Base-by-base conservation (phyloP, 2,329 filamentous ascomycete species). In the Pseudocercospora cruenta region DNA sequence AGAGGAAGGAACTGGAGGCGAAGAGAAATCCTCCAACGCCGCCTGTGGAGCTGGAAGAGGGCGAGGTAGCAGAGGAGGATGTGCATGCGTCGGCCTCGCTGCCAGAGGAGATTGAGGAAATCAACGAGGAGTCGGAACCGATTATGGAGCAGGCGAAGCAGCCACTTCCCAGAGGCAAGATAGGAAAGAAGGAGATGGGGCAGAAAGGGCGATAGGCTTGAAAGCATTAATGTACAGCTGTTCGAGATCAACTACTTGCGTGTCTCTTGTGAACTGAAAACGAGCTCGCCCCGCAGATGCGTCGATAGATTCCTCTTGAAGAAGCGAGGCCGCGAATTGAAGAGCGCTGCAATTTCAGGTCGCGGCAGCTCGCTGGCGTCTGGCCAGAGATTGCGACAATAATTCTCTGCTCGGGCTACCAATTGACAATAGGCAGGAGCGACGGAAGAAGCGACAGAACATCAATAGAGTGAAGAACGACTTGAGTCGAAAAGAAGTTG, bases 1-100 rank as follows among this genome's bases (percentile, higher is more conserved):
- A 92, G 69, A 86, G 84, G 75, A 77, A 82, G 74, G 84, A 91
- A 78, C 82, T 97, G 59, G 85, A 87, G n/a, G 84, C 83, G 49
- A 81, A 83, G 67, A 86, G 93, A 60, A 77, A 83, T 66, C 77
- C 84, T 75, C 76, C 82, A 21, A 76, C 84, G 59, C 72, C 84
- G 66, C 77, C 84, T 75, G 76, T 82, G 22, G 76, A 84, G 59
- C 72, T 84, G 65, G 78, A 83, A 28, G 91, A 94, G 71, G 78
- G 85, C 67, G 67, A 81, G 73, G 86, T 81, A 74, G 78, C 80
- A 64, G 79, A 87, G 60, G 79, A 83, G 16, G 88, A 88, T 19
- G 76, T 75, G 4, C 39, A 43, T 16, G 3, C 39, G 16, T 43
- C 39, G 39, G 39, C 16, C 4, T 19, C 7, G 14, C 39, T 43